Evolutionary conservation across 2,329 filamentous ascomycete species (phyloP).

Genomic region (Exophiala viscosa): DNA sequence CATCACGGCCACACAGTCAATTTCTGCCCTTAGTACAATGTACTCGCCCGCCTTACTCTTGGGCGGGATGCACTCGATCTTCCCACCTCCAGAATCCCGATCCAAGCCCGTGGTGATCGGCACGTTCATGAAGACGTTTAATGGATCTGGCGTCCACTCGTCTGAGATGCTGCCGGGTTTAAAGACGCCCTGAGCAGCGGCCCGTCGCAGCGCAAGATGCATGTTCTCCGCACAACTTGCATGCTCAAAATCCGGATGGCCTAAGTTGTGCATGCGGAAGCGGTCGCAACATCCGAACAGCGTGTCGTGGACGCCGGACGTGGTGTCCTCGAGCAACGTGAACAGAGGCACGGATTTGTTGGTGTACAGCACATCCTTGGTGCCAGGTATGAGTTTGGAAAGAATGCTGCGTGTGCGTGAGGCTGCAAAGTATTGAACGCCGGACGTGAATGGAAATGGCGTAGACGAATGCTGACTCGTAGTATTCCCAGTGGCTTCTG

Average conservation of each 20-base stretch:
- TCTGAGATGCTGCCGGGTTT: slow-evolving; percentile 28
- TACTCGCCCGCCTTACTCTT: slow-evolving; percentile 36
- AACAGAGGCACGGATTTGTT: slow-evolving; percentile 39
- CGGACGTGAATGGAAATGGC: slow-evolving; percentile 30
- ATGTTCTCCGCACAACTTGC: slow-evolving; percentile 42
- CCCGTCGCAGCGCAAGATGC: slow-evolving; percentile 32
- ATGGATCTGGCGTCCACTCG: slow-evolving; percentile 36
- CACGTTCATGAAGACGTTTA: slow-evolving; percentile 46
- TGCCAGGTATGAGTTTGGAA: slow-evolving; percentile 29
- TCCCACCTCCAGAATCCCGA: slow-evolving; percentile 29
- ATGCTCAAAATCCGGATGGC: slow-evolving; percentile 33
- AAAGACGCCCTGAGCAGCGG: slow-evolving; percentile 25
- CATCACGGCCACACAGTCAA: slow-evolving; percentile 39
- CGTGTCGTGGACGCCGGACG: slow-evolving; percentile 39
- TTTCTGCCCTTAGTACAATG: slow-evolving; percentile 35
- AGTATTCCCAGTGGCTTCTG: slow-evolving; percentile 44
- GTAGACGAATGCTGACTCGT: slow-evolving; percentile 41
- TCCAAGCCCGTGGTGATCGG: slow-evolving; percentile 25
- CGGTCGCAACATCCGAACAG: slow-evolving; percentile 42
- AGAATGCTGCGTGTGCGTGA: slow-evolving; percentile 38
- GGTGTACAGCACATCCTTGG: slow-evolving; percentile 36
- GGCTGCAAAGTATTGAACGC: slow-evolving; percentile 34
- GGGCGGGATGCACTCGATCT: slow-evolving; percentile 31
- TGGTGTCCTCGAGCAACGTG: slow-evolving; percentile 38
- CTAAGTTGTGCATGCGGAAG: slow-evolving; percentile 38